Percentiles rank a stretch among this genome's conserved stretches.
phyloP scores from a whole-genome alignment of 1,139 yeast genomes.

The Schizosaccharomyces versatilis region DNA sequence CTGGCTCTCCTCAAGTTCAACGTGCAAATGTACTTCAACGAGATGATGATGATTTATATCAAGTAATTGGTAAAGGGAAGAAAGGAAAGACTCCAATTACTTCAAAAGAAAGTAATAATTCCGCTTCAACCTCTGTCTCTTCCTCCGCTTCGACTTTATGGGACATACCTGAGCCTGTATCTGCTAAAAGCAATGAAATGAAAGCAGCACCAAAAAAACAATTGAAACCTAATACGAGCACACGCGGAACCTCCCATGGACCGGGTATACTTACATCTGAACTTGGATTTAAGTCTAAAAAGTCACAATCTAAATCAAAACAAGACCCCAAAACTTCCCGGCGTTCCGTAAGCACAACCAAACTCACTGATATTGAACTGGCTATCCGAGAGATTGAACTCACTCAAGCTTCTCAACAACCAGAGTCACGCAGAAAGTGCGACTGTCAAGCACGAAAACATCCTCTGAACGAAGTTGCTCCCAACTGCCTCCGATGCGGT shows the following conservation, averaged over 20 bases:
- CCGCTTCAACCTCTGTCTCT: no score
- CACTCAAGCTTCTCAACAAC: conserved; percentile 13
- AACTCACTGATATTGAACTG: conserved; percentile 32
- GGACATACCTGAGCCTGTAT: no score
- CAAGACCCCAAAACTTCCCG: conserved; percentile 16
- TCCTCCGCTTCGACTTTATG: no score
- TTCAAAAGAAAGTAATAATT: no score
- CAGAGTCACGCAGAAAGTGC: conserved; percentile 25
- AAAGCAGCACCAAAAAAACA: no score
- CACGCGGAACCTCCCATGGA: not conserved
- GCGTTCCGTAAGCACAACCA: conserved; percentile 20
- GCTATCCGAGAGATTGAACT: conserved; percentile 25
- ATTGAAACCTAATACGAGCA: not conserved
- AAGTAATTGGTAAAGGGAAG: no score
- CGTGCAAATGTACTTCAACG: no score
- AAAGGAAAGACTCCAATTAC: no score
- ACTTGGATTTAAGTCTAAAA: not conserved
- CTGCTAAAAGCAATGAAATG: no score
- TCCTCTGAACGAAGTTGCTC: conserved; percentile 71
- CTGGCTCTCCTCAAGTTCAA: no score
- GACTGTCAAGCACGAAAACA: conserved; percentile 53
- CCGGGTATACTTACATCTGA: conserved; percentile 8
- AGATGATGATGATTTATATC: no score
- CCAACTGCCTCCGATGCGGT: conserved; percentile 87
- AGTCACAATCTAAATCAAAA: conserved; percentile 14